These are phyloP conservation scores for Colletotrichum sp. DNA, from an alignment of 2,329 filamentous ascomycete species.

Conservation along the genomic window DNA sequence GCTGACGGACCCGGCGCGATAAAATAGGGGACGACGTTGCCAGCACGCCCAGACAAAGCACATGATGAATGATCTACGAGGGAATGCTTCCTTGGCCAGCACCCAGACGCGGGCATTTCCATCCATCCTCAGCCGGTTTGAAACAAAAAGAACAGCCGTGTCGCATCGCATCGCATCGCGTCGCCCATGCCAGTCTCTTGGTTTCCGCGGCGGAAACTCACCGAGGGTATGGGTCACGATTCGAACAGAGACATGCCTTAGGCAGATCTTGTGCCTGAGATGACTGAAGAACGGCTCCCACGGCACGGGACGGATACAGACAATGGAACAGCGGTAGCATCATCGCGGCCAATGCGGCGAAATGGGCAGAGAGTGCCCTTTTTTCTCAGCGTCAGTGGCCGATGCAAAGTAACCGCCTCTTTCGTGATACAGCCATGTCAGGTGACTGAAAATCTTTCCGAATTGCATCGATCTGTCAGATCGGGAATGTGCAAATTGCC, in stretches of 20 bases:
- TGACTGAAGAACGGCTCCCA: background rate
- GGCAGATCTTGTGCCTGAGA: background rate
- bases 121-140: slow-evolving; percentile 4
- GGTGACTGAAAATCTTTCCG: background rate
- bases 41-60: background rate
- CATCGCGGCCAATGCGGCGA: background rate
- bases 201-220: slow-evolving; percentile 5
- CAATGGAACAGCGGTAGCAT: background rate
- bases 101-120: background rate
- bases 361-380: background rate
- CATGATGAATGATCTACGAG: background rate
- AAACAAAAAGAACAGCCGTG: slow-evolving; percentile 17
- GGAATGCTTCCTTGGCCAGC: background rate
- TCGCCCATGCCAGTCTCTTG: slow-evolving; percentile 5
- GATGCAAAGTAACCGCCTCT: background rate
- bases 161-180: slow-evolving; percentile 17
- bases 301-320: background rate
- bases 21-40: background rate
- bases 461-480: background rate
- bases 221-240: slow-evolving; percentile 14
- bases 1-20: background rate
- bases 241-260: background rate
- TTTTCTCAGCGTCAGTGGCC: background rate
- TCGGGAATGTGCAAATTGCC: background rate
- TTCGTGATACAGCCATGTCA: background rate